Evolutionary conservation across 2,329 filamentous ascomycete genomes (phyloP), one percentile per base, ranked within the genome.

Genomic region (Cytospora leucostoma): DNA sequence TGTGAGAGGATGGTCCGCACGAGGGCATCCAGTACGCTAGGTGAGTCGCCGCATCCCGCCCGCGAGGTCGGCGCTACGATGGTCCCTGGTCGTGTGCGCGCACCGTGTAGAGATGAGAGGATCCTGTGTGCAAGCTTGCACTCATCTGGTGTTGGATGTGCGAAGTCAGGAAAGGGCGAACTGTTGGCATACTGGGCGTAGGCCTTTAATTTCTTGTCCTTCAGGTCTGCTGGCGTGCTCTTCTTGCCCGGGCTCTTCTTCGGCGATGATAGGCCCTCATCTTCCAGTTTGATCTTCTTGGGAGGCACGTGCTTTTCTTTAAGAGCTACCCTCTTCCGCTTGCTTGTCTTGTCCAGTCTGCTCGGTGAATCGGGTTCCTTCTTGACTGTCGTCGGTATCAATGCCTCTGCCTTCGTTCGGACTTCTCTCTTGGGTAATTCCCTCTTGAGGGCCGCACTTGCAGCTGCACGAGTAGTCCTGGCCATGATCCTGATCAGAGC

Each of bases 151-250:
- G 88, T 91, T 0, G 91, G 91, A 67, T 82, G 86, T 3, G 76
- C 70, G 71, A 88, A 91, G 63, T 86, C 79, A 0, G 90, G 89
- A 67, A 89, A 94, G 0, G 91, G 91, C 1, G 87, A 80, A 27
- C 72, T 69, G 40, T 72, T 71, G 40, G 73, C 73, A 69, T 77
- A 78, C 47, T 77, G 73, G 1, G 74, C 59, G 66, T 79, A 80
- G 1, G 76, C 74, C 57, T 78, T 79, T 44, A 80, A 74, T 61
- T 81, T 81, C 63, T 75, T 77, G 13, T 75, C 74, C 57, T 76
- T 75, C 11, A 80, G 75, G 21, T 68, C 61, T 38, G 61, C 47
- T 8, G 61, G 38, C 17, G 34, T 54, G 49, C 54, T 11, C 47
- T 65, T 65, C 32, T 63, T 59, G 60, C 51, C 49, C 34, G 56